A percentile compares a stretch with the other conserved stretches of the same genome.
These are phyloP conservation scores for Dactylellina parvicollis DNA, from an alignment of 2,329 filamentous ascomycete species.

Conservation along the genomic window DNA sequence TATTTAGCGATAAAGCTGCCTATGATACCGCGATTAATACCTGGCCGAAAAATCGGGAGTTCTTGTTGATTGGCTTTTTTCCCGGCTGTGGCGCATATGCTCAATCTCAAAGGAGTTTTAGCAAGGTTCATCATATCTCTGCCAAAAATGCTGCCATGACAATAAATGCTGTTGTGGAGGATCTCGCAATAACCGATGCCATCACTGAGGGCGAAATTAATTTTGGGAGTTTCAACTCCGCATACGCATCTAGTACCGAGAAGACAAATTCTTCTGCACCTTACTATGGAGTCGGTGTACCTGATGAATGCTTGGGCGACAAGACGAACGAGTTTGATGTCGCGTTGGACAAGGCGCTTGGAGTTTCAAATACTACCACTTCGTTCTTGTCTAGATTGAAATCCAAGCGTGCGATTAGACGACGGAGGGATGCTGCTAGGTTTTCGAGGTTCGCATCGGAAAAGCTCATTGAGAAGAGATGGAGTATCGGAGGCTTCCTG, in stretches of 20 bases:
- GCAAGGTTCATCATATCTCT: conserved; percentile 28
- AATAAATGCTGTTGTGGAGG: conserved; percentile 22
- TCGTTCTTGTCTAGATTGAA: conserved; percentile 21
- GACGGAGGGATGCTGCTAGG: conserved; percentile 21
- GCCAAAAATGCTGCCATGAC: conserved; percentile 6
- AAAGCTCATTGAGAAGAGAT: conserved; percentile 25
- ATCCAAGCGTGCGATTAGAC: conserved; percentile 23
- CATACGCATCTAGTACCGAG: background rate
- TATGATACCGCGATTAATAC: conserved; percentile 30
- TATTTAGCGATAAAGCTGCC: conserved; percentile 30
- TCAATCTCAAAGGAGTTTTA: conserved; percentile 24
- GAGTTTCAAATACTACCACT: background rate
- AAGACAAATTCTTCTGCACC: conserved; percentile 24
- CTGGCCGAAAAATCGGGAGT: conserved; percentile 34
- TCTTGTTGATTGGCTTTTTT: conserved; percentile 40
- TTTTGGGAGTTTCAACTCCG: conserved; percentile 34
- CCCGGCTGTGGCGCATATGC: conserved; percentile 31
- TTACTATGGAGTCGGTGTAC: conserved; percentile 42
- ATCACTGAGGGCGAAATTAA: conserved; percentile 50
- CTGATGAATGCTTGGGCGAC: conserved; percentile 36
- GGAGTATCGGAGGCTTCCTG: conserved; percentile 49
- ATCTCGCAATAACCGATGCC: conserved; percentile 17
- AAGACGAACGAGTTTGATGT: conserved; percentile 36
- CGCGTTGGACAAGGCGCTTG: conserved; percentile 28
- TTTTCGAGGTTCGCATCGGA: conserved; percentile 14